Conservation (phyloP, 1,284 basidiomycete species). For the Malassezia nana region DNA sequence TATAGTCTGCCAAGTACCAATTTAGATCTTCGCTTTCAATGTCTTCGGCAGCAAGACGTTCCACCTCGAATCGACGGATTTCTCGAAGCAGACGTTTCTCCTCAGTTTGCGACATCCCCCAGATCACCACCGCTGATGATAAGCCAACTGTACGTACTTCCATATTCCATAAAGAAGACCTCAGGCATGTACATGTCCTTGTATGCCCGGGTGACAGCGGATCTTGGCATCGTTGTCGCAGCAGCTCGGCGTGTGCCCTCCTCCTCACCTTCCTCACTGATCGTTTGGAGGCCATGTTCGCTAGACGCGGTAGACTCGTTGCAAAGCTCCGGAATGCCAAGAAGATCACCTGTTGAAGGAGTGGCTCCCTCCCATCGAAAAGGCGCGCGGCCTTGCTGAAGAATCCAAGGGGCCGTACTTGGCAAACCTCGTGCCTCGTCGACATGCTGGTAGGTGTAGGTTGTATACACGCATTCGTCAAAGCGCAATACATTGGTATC, state of each 20-base stretch:
- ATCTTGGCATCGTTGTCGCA: constrained; percentile 10
- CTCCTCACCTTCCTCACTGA: constrained; percentile 17
- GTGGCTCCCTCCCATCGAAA: not conserved
- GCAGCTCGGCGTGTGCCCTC: constrained; percentile 15
- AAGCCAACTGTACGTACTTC: constrained; percentile 51
- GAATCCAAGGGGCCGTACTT: not conserved
- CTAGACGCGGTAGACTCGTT: not conserved
- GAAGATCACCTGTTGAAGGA: constrained; percentile 22
- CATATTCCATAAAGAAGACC: constrained; percentile 78
- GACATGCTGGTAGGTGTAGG: constrained; percentile 43
- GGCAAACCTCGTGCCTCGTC: constrained; percentile 33
- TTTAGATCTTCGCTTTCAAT: constrained; percentile 88
- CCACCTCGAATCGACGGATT: constrained; percentile 75
- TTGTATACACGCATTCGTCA: constrained; percentile 47
- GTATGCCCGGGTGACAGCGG: constrained; percentile 23
- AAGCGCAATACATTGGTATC: constrained; percentile 55
- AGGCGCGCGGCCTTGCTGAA: not conserved
- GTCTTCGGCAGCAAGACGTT: constrained; percentile 56
- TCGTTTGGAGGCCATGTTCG: constrained; percentile 14
- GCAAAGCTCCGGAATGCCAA: constrained; percentile 40
- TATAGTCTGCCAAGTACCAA: constrained; percentile 89
- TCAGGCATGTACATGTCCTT: constrained; percentile 26
- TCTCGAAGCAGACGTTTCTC: constrained; percentile 80
- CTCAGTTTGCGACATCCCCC: constrained; percentile 89
- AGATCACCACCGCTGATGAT: constrained; percentile 63